These are phyloP conservation scores for Pinguiococcus pyrenoidosus DNA, from an alignment of 108 stramenopile genomes.

Conservation along the genomic window DNA sequence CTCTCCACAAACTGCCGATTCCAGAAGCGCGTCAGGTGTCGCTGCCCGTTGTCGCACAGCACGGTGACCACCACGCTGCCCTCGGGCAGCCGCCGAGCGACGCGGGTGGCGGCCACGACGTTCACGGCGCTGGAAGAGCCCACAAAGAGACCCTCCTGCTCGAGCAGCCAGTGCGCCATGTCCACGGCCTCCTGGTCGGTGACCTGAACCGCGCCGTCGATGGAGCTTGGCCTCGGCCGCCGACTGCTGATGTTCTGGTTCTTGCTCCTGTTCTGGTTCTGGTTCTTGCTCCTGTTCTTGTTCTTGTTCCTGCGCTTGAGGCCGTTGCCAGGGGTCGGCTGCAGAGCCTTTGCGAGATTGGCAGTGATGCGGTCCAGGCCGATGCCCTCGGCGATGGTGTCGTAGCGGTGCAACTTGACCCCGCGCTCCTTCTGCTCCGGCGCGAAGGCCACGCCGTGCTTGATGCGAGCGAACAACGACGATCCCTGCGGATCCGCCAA, in stretches of 20 bases:
- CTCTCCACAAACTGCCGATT: slow-evolving; percentile 50
- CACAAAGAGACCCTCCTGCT: slow-evolving; percentile 76
- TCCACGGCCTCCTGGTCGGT: slow-evolving; percentile 68
- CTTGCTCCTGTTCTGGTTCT: no score
- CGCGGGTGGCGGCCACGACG: slow-evolving; percentile 62
- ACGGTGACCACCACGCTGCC: slow-evolving; percentile 62
- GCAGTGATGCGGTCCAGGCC: slow-evolving; percentile 81
- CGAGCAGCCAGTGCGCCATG: slow-evolving; percentile 79
- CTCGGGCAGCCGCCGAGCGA: slow-evolving; percentile 39
- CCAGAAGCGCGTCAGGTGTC: slow-evolving; percentile 73
- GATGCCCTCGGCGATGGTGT: slow-evolving; percentile 87
- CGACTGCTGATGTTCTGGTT: no score
- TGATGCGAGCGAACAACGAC: slow-evolving; percentile 64
- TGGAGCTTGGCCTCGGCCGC: no score
- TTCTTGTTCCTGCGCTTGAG: no score
- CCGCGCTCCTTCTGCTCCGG: slow-evolving; percentile 60
- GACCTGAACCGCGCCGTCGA: slow-evolving; percentile 13
- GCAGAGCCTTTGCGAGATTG: slow-evolving; percentile 54
- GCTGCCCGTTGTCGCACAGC: slow-evolving; percentile 68
- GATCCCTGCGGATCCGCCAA: slow-evolving; percentile 86
- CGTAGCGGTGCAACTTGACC: slow-evolving; percentile 74
- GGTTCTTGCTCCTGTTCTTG: no score
- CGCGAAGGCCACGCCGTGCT: slow-evolving; percentile 77
- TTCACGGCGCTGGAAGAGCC: slow-evolving; percentile 93
- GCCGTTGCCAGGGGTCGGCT: no score